These are phyloP conservation scores for Diplocarpon mali DNA, from an alignment of 2,329 filamentous ascomycete genomes.

Conservation along the genomic window DNA sequence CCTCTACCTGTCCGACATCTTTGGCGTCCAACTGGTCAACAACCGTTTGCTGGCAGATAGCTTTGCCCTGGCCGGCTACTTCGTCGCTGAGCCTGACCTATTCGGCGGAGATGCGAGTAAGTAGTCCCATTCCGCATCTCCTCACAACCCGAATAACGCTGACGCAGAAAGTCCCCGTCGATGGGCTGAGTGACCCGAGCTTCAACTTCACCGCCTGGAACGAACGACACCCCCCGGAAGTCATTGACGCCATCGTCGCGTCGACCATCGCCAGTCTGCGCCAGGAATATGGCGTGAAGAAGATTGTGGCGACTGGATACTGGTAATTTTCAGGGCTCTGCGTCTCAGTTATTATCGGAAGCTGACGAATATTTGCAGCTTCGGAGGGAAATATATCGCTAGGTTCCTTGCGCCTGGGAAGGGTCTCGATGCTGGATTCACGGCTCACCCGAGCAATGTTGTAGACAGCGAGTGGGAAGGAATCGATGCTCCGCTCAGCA, in stretches of 20 bases:
- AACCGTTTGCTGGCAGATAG: conserved; percentile 43
- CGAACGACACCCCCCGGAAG: conserved; percentile 29
- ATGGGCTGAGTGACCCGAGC: conserved; percentile 20
- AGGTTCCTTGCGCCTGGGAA: conserved; percentile 41
- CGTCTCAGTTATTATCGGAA: not conserved
- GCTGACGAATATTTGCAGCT: conserved; percentile 23
- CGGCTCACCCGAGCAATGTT: conserved; percentile 54
- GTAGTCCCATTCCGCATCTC: not conserved
- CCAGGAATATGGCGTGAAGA: conserved; percentile 36
- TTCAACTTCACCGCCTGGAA: conserved; percentile 35
- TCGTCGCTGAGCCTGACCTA: conserved; percentile 54
- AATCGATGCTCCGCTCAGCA: conserved; percentile 44
- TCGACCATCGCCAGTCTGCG: conserved; percentile 36
- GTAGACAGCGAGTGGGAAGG: conserved; percentile 46
- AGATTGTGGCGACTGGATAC: conserved; percentile 48
- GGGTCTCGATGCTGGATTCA: conserved; percentile 44
- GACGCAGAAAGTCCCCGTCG: conserved; percentile 1
- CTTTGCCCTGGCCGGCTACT: conserved; percentile 55
- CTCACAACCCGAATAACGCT: conserved; percentile 5
- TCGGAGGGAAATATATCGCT: conserved; percentile 47
- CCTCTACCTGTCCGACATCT: conserved; percentile 45
- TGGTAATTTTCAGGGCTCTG: conserved; percentile 28
- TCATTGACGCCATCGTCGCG: conserved; percentile 38
- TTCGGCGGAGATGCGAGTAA: conserved; percentile 40
- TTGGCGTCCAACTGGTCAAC: conserved; percentile 34